Base-by-base conservation (phyloP, 495 filamentous ascomycete species). In the Penicillium verhagenii region DNA sequence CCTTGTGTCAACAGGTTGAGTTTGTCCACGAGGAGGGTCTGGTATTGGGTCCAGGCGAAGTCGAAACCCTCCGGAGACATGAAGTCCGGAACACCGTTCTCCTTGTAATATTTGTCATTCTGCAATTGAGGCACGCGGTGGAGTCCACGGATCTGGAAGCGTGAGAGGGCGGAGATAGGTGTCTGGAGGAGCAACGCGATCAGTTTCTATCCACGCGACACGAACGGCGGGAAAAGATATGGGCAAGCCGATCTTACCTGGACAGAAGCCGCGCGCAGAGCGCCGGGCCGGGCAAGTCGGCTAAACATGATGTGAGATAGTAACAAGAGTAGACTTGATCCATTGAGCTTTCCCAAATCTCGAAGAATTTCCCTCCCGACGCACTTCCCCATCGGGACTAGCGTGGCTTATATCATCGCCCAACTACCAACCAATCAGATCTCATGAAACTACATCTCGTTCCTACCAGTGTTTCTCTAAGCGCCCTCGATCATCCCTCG, bases 41-140 rank as follows among this genome's bases (percentile, higher is more conserved):
- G 90, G 74, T 97, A 97, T 60, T 91, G 74, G 19, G 77, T 86
- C 90, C 91, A 98, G 28, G 92, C 80, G 13, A 88, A 81, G 50
- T 87, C 75, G 67, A 87, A 91, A 10, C 78, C 89, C 37, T 75
- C 73, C 1, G 79, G 71, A 0, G 85, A 83, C 47, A 95, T 73
- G 40, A 96, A 75, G 7, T 81, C 82, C 14, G 82, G 79, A 9
- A 96, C 73, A 43, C 87, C 90, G 55, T 89, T 58, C 50, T 79
- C 57, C 42, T 72, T 65, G 56, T 81, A 84, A 26, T 64, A 46
- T 6, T 64, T 53, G 29, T 85, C 70, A 64, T 88, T 78, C 8
- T 72, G 65, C 61, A 96, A 79, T 40, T 66, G 53, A 8, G 87
- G 87, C 20, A 91, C 68, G 23, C 64, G 52, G 56, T 93, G 89